These are phyloP conservation scores for Yarrowia galli DNA, from an alignment of 1,139 yeast species.

Conservation along the genomic window DNA sequence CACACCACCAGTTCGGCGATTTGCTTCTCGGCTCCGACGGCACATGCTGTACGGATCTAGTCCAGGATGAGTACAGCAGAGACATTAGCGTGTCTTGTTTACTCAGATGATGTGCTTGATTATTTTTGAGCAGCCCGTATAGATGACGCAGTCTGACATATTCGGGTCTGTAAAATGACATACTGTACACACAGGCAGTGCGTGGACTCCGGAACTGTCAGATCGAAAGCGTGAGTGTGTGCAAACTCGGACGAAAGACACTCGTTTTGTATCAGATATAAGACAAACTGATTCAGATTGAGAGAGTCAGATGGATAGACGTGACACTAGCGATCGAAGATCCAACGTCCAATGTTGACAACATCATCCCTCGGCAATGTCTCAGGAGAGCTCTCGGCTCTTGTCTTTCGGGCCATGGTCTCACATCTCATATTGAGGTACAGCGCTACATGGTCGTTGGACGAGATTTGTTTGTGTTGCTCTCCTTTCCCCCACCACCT, in stretches of 20 bases:
- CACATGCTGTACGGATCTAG: neutral
- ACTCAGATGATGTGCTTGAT: neutral
- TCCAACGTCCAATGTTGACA: neutral
- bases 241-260: neutral
- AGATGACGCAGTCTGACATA: too few species aligned
- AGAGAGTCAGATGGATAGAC: neutral
- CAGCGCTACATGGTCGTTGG: neutral
- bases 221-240: neutral
- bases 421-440: neutral
- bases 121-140: neutral
- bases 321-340: neutral
- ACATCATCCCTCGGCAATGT: neutral
- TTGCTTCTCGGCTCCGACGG: conserved; percentile 8
- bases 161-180: neutral
- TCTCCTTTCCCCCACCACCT: neutral
- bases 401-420: neutral
- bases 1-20: neutral
- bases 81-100: too few species aligned
- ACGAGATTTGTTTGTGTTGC: conserved; percentile 1
- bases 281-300: neutral
- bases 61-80: too few species aligned
- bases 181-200: neutral
- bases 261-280: neutral
- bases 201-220: neutral
- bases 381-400: neutral